Evolutionary conservation across 352 stramenopile genomes (phyloP).

Genomic region (Globisporangium carolinianum): DNA sequence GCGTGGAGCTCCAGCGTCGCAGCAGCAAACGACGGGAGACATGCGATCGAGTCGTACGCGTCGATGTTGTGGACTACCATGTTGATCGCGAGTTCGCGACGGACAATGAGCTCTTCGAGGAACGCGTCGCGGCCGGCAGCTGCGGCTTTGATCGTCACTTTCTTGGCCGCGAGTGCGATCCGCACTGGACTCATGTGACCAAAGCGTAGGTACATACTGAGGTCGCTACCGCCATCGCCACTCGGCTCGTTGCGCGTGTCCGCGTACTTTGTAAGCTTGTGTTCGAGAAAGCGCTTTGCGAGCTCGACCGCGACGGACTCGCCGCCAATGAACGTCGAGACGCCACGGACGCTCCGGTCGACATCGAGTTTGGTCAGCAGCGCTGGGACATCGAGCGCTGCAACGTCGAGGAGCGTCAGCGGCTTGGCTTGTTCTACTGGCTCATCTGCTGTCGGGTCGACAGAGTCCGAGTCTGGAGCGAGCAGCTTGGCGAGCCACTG

Average conservation of each 20-base stretch:
- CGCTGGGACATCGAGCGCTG: slow-evolving; percentile 18
- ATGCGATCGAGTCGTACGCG: slow-evolving; percentile 90
- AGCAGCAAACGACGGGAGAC: slow-evolving; percentile 88
- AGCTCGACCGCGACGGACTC: slow-evolving; percentile 51
- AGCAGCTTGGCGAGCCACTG: slow-evolving; percentile 18
- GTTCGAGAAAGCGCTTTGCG: slow-evolving; percentile 85
- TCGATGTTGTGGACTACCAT: slow-evolving; percentile 92
- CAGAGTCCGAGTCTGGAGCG: too few relatives aligned
- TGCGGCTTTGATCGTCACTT: slow-evolving; percentile 56
- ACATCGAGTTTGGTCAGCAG: slow-evolving; percentile 52
- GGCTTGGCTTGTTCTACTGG: background rate
- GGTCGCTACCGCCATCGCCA: slow-evolving; percentile 83
- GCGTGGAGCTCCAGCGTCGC: slow-evolving; percentile 90
- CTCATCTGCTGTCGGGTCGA: background rate
- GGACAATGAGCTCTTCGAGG: slow-evolving; percentile 96
- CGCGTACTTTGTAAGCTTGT: slow-evolving; percentile 68
- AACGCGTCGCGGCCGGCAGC: slow-evolving; percentile 87
- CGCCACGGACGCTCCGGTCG: slow-evolving; percentile 44
- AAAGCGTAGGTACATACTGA: slow-evolving; percentile 93
- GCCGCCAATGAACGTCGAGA: slow-evolving; percentile 65
- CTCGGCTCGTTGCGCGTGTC: slow-evolving; percentile 95
- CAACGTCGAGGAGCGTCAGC: slow-evolving; percentile 37
- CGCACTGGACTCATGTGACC: slow-evolving; percentile 82
- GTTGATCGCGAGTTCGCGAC: slow-evolving; percentile 96
- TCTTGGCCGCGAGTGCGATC: slow-evolving; percentile 47